Percentiles rank a stretch among this genome's conserved stretches.
phyloP scores from a whole-genome alignment of 2,329 filamentous ascomycete species.

The Ophiosphaerella narmari region DNA sequence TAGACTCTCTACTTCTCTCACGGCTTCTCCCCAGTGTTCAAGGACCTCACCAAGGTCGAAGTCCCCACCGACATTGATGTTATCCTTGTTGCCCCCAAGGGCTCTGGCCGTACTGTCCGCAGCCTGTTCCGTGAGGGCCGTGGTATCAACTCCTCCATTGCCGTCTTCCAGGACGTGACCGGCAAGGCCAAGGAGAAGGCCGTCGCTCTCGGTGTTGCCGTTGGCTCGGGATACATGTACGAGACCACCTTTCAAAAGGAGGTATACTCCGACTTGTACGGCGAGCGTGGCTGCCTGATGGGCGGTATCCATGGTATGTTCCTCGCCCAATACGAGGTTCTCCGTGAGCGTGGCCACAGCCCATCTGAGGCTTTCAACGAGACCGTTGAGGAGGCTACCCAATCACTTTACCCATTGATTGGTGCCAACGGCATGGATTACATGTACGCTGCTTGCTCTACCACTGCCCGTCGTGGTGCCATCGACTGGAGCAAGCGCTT shows the following conservation, averaged over 20 bases:
- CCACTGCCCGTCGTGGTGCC: constrained; percentile 95
- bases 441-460: constrained; percentile 99
- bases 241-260: constrained; percentile 99
- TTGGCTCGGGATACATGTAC: constrained; percentile 98
- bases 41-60: constrained; percentile 98
- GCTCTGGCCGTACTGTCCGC: constrained; percentile 97
- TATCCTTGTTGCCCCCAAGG: constrained; percentile 99
- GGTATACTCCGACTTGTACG: constrained; percentile 99
- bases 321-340: constrained; percentile 99
- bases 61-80: constrained; percentile 95
- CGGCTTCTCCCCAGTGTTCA: constrained; percentile 99
- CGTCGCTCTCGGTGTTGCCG: constrained; percentile 91
- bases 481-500: constrained; percentile 98
- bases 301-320: constrained; percentile 99
- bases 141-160: constrained; percentile 99
- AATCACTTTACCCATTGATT: constrained; percentile 97
- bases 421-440: constrained; percentile 99
- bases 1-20: constrained; percentile 99
- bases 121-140: constrained; percentile 98
- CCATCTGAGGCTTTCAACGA: constrained; percentile 99
- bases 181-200: constrained; percentile 99
- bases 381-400: constrained; percentile 99
- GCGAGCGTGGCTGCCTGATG: constrained; percentile 99
- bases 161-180: constrained; percentile 97
- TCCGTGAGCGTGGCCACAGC: constrained; percentile 96